Evolutionary conservation across 345 rosid genomes (phyloP), one percentile per base, ranked within the genome.

Genomic region (Aethionema arabicum): DNA sequence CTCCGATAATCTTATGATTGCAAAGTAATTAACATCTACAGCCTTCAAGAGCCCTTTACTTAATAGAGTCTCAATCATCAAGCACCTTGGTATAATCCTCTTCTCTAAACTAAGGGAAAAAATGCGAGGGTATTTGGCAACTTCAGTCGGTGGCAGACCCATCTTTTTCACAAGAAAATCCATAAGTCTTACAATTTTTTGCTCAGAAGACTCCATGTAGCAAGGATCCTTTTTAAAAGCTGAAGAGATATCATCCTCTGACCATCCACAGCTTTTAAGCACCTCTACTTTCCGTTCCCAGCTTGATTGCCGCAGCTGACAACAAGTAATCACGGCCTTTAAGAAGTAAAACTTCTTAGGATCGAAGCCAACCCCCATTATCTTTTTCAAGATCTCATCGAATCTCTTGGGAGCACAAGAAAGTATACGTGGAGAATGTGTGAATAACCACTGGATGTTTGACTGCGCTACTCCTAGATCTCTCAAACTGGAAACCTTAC

Each of bases 81-180:
- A 67, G 50, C 63, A 60, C 66, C 65, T 63, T 2, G 77, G 77
- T 11, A 73, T 16, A 32, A 73, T 54, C 32, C 59, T 60, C 52
- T 42, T 45, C 64, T 73, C 63, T 58, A 73, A 38, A 38, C 72
- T 73, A 8, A 14, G 32, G 4, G 0, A 1, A 3, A 73, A 14
- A 45, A 56, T 30, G 2, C 5, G 7, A 11, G 77, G 74, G 36
- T 2, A 13, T 10, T 3, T 21, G 32, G 61, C 54, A 29, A 68
- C 6, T 29, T 7, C 35, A 16, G 30, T 4, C 9, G 76, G 8
- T 27, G 21, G 14, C 55, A 51, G 62, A 29, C 72, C 67, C 74
- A 69, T 65, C 45, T 65, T 59, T 44, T 64, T 65, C 31, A 72
- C 67, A 10, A 75, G 56, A 46, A 63, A 63, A 38, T 69, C 68